Evolutionary conservation across 108 stramenopile genomes (phyloP).

Genomic region (Epipyxis sp.): DNA sequence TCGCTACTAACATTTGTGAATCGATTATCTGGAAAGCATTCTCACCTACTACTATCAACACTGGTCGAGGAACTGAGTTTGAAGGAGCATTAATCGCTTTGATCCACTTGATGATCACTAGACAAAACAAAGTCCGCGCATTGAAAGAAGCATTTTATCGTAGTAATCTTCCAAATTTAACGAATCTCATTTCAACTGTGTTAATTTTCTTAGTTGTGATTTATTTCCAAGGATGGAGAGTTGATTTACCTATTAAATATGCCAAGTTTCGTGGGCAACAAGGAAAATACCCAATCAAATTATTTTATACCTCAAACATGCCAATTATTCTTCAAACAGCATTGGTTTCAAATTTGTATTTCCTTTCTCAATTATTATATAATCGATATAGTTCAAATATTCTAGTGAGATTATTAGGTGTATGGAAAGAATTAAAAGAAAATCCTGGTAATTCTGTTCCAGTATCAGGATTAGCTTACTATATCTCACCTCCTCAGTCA

Average conservation of each 20-base stretch:
- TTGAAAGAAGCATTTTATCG: constrained; percentile 91
- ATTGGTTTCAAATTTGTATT: constrained; percentile 96
- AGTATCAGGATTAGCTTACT: constrained; percentile 98
- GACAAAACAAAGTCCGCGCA: constrained; percentile 87
- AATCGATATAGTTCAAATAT: constrained; percentile 92
- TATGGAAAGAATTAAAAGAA: constrained; percentile 93
- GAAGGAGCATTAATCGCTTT: constrained; percentile 98
- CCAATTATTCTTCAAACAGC: constrained; percentile 99
- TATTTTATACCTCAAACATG: constrained; percentile 99
- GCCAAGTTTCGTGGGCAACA: constrained; percentile 93
- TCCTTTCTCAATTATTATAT: constrained; percentile 95
- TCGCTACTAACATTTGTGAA: constrained; percentile 99
- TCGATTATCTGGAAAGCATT: constrained; percentile 99
- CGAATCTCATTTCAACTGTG: constrained; percentile 90
- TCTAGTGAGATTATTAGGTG: constrained; percentile 92
- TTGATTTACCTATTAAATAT: constrained; percentile 96
- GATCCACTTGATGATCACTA: constrained; percentile 91
- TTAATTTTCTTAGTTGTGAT: constrained; percentile 94
- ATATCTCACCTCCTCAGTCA: constrained; percentile 90
- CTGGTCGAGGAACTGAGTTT: constrained; percentile 97
- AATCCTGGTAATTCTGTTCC: constrained; percentile 78
- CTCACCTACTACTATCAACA: constrained; percentile 98
- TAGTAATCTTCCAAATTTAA: constrained; percentile 95
- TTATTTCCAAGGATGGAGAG: constrained; percentile 99
- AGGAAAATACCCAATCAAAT: constrained; percentile 65